phyloP scores from a whole-genome alignment of 2,329 filamentous ascomycete genomes.

The Epichloe gansuensis region DNA sequence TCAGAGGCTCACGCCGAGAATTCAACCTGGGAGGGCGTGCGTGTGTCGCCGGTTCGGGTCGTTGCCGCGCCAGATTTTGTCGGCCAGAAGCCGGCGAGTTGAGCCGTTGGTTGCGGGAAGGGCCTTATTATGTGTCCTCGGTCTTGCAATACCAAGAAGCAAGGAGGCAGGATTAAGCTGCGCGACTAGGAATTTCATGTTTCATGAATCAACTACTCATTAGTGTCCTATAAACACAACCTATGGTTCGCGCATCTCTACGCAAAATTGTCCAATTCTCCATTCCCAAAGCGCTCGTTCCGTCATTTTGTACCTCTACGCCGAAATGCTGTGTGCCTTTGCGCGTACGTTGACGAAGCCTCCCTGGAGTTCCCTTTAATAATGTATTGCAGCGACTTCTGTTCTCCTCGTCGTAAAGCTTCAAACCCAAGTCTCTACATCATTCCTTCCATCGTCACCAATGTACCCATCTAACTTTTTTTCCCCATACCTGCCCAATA shows the following conservation, averaged over 20 bases:
- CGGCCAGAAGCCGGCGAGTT: too few species aligned
- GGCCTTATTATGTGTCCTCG: too few species aligned
- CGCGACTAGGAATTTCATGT: not conserved
- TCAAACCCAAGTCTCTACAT: not conserved
- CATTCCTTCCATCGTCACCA: not conserved
- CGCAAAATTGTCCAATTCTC: slow-evolving; percentile 2
- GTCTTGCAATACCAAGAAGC: too few species aligned
- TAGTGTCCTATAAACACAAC: not conserved
- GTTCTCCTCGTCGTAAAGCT: not conserved
- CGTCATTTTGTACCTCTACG: not conserved
- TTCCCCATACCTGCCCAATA: too few species aligned
- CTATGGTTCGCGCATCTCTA: not conserved
- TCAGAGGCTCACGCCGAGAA: too few species aligned
- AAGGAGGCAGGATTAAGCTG: too few species aligned
- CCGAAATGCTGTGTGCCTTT: not conserved
- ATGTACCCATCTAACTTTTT: not conserved
- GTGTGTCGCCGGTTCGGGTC: too few species aligned
- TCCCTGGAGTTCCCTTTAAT: not conserved
- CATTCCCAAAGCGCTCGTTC: not conserved
- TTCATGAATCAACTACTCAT: slow-evolving; percentile 4
- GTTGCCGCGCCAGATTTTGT: too few species aligned
- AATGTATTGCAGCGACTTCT: not conserved
- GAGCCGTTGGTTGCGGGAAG: too few species aligned
- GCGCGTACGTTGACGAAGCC: not conserved
- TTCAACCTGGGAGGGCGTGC: too few species aligned